phyloP scores from a whole-genome alignment of 1,284 basidiomycete species.

The Malassezia furfur region DNA sequence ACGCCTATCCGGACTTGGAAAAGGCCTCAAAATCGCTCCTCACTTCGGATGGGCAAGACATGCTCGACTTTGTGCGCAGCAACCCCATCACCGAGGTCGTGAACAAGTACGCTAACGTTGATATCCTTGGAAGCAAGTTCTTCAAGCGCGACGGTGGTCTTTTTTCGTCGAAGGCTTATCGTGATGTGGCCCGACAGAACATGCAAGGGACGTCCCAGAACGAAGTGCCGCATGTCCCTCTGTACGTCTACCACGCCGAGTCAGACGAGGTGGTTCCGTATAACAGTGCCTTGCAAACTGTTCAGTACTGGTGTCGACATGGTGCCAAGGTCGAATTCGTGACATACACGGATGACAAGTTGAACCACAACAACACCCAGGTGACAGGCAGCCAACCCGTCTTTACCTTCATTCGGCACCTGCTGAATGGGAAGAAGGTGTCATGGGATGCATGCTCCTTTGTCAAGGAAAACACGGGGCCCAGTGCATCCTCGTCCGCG shows the following conservation, averaged over 20 bases:
- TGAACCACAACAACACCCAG: neutral
- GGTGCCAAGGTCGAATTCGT: neutral
- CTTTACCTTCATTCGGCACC: neutral
- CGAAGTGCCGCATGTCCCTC: neutral
- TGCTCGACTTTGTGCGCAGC: neutral
- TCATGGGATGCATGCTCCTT: too few relatives aligned
- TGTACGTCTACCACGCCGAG: neutral
- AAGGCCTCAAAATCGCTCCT: neutral
- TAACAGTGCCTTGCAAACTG: too few relatives aligned
- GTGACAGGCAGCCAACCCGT: neutral
- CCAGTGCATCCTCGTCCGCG: too few relatives aligned
- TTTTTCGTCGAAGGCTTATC: neutral
- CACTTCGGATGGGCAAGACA: neutral
- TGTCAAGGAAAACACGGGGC: too few relatives aligned
- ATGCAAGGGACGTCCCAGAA: neutral
- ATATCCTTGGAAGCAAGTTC: neutral
- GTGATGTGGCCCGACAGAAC: neutral
- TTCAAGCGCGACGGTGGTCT: neutral
- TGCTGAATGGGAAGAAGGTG: neutral
- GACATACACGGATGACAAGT: neutral
- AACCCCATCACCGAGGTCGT: neutral
- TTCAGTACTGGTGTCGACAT: too few relatives aligned
- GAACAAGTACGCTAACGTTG: neutral
- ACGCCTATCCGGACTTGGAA: constrained; percentile 10
- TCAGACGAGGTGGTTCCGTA: neutral